A percentile compares a stretch with the other conserved stretches of the same genome.
These are phyloP conservation scores for Fraxinus pennsylvanica DNA, from an alignment of 257 asterid genomes.

Conservation along the genomic window DNA sequence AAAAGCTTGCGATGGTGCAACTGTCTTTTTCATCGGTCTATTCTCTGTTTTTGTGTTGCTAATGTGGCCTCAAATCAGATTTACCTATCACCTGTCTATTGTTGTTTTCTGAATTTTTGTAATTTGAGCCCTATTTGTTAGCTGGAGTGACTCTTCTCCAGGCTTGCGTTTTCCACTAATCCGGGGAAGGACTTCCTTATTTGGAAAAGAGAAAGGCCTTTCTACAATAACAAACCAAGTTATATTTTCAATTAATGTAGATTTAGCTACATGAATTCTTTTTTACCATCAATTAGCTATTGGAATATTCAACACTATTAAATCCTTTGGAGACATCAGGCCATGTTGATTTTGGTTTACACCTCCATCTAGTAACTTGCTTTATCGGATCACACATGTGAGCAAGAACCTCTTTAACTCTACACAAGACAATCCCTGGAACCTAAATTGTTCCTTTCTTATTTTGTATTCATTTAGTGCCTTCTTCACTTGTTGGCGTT, in stretches of 20 bases:
- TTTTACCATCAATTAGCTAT: neutral
- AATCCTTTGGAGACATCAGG: neutral
- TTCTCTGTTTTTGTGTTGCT: conserved; percentile 3
- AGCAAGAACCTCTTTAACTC: neutral
- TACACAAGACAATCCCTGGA: neutral
- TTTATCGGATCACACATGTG: neutral
- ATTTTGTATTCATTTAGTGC: neutral
- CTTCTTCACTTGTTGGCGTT: neutral
- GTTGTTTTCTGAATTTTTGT: neutral
- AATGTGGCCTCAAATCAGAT: neutral
- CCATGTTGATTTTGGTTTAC: neutral
- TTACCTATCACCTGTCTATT: neutral
- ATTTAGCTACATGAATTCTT: neutral
- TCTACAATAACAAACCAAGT: neutral
- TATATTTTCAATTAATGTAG: neutral
- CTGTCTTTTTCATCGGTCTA: neutral
- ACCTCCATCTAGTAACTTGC: neutral
- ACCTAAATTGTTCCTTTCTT: neutral
- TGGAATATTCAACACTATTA: neutral
- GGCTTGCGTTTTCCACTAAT: neutral
- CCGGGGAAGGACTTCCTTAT: neutral
- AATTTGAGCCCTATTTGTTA: neutral
- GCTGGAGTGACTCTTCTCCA: neutral
- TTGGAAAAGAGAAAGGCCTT: neutral
- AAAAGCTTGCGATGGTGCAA: neutral